phyloP scores from a whole-genome alignment of 2,329 filamentous ascomycete species.

The Fusarium oxysporum region DNA sequence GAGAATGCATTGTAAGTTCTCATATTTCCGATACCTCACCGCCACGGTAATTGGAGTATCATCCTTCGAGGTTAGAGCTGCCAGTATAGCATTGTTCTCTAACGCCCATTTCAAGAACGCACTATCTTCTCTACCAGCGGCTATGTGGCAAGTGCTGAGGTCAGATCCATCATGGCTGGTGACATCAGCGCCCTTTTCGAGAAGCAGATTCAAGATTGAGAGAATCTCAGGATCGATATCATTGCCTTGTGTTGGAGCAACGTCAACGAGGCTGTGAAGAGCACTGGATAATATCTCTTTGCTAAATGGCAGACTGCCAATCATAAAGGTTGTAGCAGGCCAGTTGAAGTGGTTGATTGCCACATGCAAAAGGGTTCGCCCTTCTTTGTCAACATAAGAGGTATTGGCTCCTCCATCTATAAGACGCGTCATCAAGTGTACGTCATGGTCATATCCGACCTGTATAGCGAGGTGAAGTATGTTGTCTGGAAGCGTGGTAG shows the following conservation, averaged over 20 bases:
- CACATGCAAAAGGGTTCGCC: accelerated
- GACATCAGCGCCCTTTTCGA: accelerated
- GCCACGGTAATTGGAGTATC: neutral
- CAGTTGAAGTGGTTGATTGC: neutral
- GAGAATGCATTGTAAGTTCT: accelerated
- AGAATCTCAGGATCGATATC: neutral
- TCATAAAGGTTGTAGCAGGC: accelerated
- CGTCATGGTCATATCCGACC: accelerated
- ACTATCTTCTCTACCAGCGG: neutral
- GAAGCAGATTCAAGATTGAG: accelerated
- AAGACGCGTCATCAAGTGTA: neutral
- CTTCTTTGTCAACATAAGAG: accelerated
- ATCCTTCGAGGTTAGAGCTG: accelerated
- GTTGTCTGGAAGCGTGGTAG: accelerated
- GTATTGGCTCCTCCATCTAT: neutral
- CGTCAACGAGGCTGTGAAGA: accelerated
- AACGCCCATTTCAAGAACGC: accelerated
- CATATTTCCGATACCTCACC: neutral
- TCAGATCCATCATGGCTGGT: accelerated
- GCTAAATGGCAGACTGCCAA: accelerated
- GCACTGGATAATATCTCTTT: accelerated
- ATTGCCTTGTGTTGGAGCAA: neutral
- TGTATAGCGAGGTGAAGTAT: neutral
- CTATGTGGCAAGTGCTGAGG: neutral
- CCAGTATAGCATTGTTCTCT: accelerated